A percentile compares a stretch with the other conserved stretches of the same genome.
These are phyloP conservation scores for Xylariaceae sp. DNA, from an alignment of 2,329 filamentous ascomycete genomes.

Conservation along the genomic window DNA sequence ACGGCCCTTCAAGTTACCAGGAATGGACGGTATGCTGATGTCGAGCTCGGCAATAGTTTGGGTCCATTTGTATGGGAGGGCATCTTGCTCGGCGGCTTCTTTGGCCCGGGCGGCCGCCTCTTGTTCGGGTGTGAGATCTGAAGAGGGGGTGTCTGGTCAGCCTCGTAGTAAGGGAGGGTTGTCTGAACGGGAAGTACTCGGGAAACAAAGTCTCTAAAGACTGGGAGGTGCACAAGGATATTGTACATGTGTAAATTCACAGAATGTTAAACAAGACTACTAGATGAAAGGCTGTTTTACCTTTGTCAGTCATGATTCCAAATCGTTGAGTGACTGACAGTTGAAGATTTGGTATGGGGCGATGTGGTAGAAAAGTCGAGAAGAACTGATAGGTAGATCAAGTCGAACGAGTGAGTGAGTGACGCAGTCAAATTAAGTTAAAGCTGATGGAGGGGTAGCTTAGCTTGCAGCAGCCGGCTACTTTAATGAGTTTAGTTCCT, in stretches of 20 bases:
- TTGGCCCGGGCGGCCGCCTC: conserved; percentile 57
- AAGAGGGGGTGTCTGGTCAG: conserved; percentile 5
- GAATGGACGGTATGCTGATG: conserved; percentile 63
- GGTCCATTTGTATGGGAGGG: conserved; percentile 94
- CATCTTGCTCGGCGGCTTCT: conserved; percentile 81
- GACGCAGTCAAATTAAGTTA: conserved; percentile 1
- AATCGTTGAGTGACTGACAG: neutral
- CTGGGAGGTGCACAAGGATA: neutral
- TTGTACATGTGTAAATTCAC: neutral
- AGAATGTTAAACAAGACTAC: neutral
- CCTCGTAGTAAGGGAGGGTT: conserved; percentile 3
- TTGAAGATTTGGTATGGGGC: neutral
- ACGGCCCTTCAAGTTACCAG: conserved; percentile 74
- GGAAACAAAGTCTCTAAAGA: neutral
- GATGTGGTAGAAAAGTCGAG: conserved; percentile 19
- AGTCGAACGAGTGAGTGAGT: conserved; percentile 2
- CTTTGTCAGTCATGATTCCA: conserved; percentile 24
- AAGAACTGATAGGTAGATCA: conserved; percentile 9
- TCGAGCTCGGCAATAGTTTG: conserved; percentile 89
- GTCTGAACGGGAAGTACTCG: neutral
- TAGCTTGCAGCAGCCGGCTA: neutral
- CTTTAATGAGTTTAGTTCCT: no score
- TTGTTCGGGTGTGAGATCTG: conserved; percentile 51
- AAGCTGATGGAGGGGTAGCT: neutral
- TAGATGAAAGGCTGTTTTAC: neutral